Base-by-base conservation (phyloP, 495 filamentous ascomycete genomes). In the Xylaria curta region DNA sequence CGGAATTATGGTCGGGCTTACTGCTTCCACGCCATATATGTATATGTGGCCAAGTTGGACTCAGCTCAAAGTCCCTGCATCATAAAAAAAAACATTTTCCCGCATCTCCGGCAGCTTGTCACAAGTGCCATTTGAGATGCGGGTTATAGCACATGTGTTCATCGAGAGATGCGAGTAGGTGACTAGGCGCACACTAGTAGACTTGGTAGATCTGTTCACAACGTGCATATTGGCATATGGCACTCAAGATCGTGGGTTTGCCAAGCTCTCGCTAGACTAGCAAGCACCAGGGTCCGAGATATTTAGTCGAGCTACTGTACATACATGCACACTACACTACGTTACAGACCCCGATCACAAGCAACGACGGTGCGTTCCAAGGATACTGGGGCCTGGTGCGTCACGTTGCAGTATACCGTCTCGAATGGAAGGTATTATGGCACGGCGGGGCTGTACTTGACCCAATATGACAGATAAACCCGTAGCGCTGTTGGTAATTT, bases 391-490 rank as follows among this genome's bases (percentile, higher is more conserved):
- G 38, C 19, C 54, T n/a, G 26, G 66, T 47, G 49, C 67, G 67
- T 69, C 67, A 61, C 67, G 67, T 69, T 69, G 67, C 67, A 69
- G 66, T 17, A 26, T 31, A 56, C 53, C 4, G 26, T 56, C 53
- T 26, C 28, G 53, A 56, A 26, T 17, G 13, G 24, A 56, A 56
- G 53, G 26, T 56, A 56, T 56, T 56, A 8, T 56, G 53, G 53
- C 53, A 31, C 5, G 53, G 53, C 53, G 53, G 53, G 53, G 53
- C 13, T 31, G 3, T 56, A 31, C 53, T 31, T 31, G 53, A 4
- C 33, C 33, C 7, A 38, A 36, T n/a, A 10, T 21, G 33, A 60
- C n/a, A 60, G 33, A 60, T 8, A 28, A 38, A 17, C 4, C 31
- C 58, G 58, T 36, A 28, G 31, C 28, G 10, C 38, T 36, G 19